A percentile compares a stretch with the other conserved stretches of the same genome.
Conservation (phyloP, 2,329 filamentous ascomycete genomes). For the Venturia nashicola region DNA sequence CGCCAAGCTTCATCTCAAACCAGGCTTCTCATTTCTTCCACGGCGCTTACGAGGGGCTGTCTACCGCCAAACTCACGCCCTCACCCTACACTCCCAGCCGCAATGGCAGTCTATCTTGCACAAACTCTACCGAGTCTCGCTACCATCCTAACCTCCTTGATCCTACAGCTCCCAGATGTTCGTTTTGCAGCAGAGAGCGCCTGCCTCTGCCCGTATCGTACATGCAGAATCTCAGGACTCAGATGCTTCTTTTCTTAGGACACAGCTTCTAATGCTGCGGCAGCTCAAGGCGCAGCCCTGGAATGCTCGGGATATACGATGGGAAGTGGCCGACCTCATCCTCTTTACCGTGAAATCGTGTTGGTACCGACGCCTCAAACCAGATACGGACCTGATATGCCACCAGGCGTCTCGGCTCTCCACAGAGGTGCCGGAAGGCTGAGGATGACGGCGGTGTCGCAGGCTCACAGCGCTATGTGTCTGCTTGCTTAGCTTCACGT, state of each 20-base stretch:
- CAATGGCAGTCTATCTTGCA: no score
- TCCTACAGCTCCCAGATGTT: no score
- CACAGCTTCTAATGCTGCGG: not conserved
- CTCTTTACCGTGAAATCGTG: not conserved
- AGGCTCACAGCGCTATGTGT: not conserved
- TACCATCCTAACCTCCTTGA: no score
- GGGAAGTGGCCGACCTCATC: not conserved
- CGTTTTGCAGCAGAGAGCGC: not conserved
- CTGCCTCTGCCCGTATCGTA: not conserved
- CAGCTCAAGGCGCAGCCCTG: not conserved
- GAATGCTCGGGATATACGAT: not conserved
- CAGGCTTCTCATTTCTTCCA: not conserved
- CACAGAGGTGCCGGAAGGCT: not conserved
- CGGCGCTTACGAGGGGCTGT: not conserved
- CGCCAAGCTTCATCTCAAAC: not conserved
- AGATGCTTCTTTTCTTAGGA: not conserved
- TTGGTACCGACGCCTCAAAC: not conserved
- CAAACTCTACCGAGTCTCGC: no score
- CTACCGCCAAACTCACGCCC: not conserved
- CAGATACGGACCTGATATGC: not conserved
- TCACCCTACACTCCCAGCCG: no score
- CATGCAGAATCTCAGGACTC: not conserved
- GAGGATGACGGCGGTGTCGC: conserved; percentile 1
- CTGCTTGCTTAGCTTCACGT: not conserved
- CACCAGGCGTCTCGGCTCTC: conserved; percentile 1